These are phyloP conservation scores for Kernera saxatilis DNA, from an alignment of 345 rosid genomes.

Conservation along the genomic window DNA sequence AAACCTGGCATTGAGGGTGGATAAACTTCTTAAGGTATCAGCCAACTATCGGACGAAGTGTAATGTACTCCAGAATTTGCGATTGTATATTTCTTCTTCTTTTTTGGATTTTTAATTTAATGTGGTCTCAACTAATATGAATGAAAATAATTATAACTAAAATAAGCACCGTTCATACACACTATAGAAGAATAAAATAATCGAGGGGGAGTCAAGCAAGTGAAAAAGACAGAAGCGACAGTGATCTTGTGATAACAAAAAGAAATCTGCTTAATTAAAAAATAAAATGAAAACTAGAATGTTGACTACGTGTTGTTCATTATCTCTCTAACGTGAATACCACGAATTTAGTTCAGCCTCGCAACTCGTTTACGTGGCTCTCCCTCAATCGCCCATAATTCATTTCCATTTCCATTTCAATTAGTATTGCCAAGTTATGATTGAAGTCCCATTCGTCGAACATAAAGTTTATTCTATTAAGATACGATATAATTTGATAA, in stretches of 20 bases:
- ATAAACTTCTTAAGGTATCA: neutral
- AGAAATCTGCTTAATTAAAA: neutral
- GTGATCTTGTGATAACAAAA: constrained; percentile 5
- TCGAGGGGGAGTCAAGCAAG: constrained; percentile 3
- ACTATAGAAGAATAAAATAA: neutral
- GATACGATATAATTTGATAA: too few species aligned
- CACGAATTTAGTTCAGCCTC: constrained; percentile 11
- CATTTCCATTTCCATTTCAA: neutral
- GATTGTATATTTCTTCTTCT: neutral
- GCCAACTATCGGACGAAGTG: neutral
- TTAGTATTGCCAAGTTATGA: neutral
- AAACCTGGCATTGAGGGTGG: neutral
- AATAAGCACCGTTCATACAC: constrained; percentile 5
- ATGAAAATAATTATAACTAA: neutral
- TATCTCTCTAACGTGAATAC: constrained; percentile 23
- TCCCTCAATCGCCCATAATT: neutral
- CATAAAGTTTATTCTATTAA: neutral
- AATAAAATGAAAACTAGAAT: neutral
- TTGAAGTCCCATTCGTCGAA: constrained; percentile 5
- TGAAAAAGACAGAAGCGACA: constrained; percentile 19
- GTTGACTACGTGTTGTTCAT: constrained; percentile 23
- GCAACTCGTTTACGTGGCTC: constrained; percentile 14
- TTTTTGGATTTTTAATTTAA: neutral
- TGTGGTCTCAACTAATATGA: neutral
- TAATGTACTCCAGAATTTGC: neutral